Conservation (phyloP, 2,329 filamentous ascomycete genomes). For the Scopulariopsis brevicaulis region DNA sequence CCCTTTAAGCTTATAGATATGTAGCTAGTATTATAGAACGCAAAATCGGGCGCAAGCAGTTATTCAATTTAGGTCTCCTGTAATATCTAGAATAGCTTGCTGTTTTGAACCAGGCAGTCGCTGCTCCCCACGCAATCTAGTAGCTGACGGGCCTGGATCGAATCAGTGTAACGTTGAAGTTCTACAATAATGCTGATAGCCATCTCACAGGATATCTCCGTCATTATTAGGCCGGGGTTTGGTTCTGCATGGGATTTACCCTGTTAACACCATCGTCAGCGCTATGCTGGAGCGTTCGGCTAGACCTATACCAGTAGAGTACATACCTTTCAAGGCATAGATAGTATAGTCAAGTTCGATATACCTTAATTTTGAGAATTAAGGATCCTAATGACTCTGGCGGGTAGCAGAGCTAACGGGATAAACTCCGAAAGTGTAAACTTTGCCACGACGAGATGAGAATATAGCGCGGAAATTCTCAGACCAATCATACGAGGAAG, state of each 20-base stretch:
- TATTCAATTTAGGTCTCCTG: neutral
- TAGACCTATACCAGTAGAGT: neutral
- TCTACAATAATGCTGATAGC: neutral
- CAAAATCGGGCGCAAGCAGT: neutral
- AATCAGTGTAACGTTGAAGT: neutral
- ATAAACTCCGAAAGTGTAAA: no score
- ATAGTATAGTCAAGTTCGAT: neutral
- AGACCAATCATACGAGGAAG: no score
- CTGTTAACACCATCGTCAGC: neutral
- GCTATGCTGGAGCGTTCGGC: neutral
- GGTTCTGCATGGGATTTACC: neutral
- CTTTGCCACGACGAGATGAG: no score
- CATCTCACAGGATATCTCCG: neutral
- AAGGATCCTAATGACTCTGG: no score
- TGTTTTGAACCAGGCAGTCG: neutral
- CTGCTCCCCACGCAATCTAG: neutral
- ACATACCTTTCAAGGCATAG: neutral
- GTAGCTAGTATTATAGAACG: neutral
- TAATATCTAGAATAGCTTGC: neutral
- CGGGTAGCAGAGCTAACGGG: no score
- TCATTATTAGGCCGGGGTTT: neutral
- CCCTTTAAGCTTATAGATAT: neutral
- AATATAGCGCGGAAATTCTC: no score
- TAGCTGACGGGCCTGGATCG: neutral
- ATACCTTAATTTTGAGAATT: neutral